Evolutionary conservation across 176 grass and related monocot species (phyloP), one percentile per base, ranked within the genome.

Genomic region (Alloteropsis semialata): DNA sequence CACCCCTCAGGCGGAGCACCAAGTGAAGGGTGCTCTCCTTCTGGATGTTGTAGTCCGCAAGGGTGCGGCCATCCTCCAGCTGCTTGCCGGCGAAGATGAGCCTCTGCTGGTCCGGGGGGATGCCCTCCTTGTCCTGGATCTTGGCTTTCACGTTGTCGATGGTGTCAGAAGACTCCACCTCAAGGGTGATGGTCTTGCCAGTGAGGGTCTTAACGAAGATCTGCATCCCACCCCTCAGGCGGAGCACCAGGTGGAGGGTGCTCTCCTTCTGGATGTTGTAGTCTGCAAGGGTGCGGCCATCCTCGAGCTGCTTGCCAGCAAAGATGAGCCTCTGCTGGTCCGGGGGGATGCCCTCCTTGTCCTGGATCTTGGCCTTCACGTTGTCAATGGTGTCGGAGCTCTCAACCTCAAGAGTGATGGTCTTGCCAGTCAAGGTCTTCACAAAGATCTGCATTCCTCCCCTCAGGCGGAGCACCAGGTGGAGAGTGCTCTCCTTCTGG

Each of bases 111-210:
- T 91, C 89, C 21, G 92, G 92, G 0, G 86, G 92, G 0, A 94
- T 94, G 0, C 92, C 92, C 51, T 94, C 92, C 84, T 94, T 91
- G 42, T 94, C 92, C 80, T 91, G 92, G 72, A 94, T 94, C 84
- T 94, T 91, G 0, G 92, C 80, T 64, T 95, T 95, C 0, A 94
- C 92, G 0, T 94, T 91, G 83, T 94, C 92, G 0, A 91, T 91
- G 11, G 89, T 91, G 58, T 92, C 91, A 0, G 82, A 86, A 0
- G 6, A 25, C 84, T 92, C 91, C 0, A 93, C 91, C 85, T 93
- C 91, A 0, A 92, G 19, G 22, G 90, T 92, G 17, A 92, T 92
- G 3, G 90, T 92, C 83, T 92, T 92, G 32, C 88, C 91, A 0
- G 87, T 89, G 0, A 89, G 14, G 2, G 90, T 92, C 79, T 92